A percentile compares a stretch with the other conserved stretches of the same genome.
Conservation (phyloP, 116 monocot genomes). For the Dioscorea cayenensis region DNA sequence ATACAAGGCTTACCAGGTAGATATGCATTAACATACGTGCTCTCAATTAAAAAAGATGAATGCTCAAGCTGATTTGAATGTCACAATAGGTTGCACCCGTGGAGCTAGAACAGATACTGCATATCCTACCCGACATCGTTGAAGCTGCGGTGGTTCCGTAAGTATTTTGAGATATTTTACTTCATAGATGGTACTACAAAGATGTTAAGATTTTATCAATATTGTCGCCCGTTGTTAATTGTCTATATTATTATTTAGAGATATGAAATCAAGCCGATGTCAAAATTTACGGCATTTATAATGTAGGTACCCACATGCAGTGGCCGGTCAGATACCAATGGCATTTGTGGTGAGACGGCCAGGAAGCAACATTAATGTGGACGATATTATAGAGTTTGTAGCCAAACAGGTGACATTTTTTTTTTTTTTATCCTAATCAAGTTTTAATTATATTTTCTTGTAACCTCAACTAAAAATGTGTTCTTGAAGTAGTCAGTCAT, state of each 20-base stretch:
- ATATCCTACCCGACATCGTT: background rate
- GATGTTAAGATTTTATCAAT: background rate
- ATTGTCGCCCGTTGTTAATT: background rate
- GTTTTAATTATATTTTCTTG: background rate
- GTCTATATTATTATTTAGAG: background rate
- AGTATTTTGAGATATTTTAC: background rate
- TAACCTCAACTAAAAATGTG: too few relatives aligned
- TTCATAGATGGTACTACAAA: too few relatives aligned
- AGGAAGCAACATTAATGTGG: conserved; percentile 20
- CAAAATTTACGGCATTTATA: too few relatives aligned
- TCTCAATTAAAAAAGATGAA: too few relatives aligned
- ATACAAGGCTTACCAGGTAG: conserved; percentile 65
- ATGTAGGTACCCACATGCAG: conserved; percentile 33
- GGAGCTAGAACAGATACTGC: conserved; percentile 5
- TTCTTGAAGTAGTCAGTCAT: too few relatives aligned
- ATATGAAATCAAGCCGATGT: too few relatives aligned
- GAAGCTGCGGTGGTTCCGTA: conserved; percentile 14
- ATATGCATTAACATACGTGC: background rate
- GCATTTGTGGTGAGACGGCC: conserved; percentile 34
- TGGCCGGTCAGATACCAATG: conserved; percentile 41
- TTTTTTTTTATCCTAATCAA: too few relatives aligned
- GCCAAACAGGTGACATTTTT: conserved; percentile 20
- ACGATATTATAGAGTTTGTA: conserved; percentile 29
- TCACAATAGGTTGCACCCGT: conserved; percentile 27
- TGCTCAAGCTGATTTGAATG: background rate